A percentile compares a stretch with the other conserved stretches of the same genome.
phyloP scores from a whole-genome alignment of 306 rosid genomes.

The Trifolium subterraneum region DNA sequence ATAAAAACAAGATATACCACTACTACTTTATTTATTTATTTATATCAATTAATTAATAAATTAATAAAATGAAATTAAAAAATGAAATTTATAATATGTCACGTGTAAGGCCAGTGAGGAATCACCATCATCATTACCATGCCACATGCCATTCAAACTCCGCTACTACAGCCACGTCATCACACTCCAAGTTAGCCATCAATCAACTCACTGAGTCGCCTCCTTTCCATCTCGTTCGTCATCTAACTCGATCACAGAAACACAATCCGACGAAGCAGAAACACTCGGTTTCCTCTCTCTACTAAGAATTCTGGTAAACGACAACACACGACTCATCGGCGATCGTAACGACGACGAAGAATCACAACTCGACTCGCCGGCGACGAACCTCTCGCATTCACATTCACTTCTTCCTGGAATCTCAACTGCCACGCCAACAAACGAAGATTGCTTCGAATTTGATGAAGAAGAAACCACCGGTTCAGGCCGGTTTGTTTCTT shows the following conservation, averaged over 20 bases:
- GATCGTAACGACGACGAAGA: conserved; percentile 56
- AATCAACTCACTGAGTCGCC: conserved; percentile 44
- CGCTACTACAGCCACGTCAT: conserved; percentile 28
- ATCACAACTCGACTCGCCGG: conserved; percentile 33
- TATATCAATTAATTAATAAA: too few relatives aligned
- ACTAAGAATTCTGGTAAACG: conserved; percentile 68
- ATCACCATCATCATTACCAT: neutral
- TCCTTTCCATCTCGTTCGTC: conserved; percentile 50
- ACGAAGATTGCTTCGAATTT: conserved; percentile 47
- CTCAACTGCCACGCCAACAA: conserved; percentile 47
- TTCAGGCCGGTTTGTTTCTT: conserved; percentile 10
- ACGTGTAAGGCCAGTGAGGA: neutral
- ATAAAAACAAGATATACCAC: too few relatives aligned
- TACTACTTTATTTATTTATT: too few relatives aligned
- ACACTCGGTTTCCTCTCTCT: conserved; percentile 51
- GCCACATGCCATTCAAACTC: too few relatives aligned
- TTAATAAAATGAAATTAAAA: too few relatives aligned
- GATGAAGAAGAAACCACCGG: conserved; percentile 40
- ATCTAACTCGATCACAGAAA: conserved; percentile 48
- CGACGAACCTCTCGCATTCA: conserved; percentile 33
- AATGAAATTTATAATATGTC: too few relatives aligned
- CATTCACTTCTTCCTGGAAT: conserved; percentile 50
- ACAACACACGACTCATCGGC: conserved; percentile 69
- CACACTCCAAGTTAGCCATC: conserved; percentile 9
- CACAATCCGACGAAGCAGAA: conserved; percentile 50